Base-by-base conservation (phyloP, 179 eudicot species). In the Heliamphora pulchella region DNA sequence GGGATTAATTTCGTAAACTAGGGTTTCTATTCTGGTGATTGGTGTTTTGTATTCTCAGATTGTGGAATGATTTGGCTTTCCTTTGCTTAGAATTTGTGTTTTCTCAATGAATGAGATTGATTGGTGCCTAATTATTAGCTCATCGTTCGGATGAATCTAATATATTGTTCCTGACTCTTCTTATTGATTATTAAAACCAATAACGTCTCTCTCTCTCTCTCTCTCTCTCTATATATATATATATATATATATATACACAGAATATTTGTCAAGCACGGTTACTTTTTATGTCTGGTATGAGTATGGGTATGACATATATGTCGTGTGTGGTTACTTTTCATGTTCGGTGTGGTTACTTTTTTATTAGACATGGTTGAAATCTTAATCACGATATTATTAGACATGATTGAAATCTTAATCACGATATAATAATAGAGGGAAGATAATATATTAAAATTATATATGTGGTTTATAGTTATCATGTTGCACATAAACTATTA, bases 11-110 rank as follows among this genome's bases (percentile, higher is more conserved):
- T 6, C 15, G 18, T 9, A 5, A n/a, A 54, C 14, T 8, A 68
- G 70, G 83, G 54, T 48, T 81, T 43, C 2, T 8, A 48, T 69
- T 53, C 53, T 18, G 62, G 18, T 76, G 70, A 57, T 66, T 55
- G 18, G 15, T 64, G 71, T 11, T 46, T 57, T 58, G 44, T n/a
- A 22, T 17, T 31, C 20, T 64, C 22, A 58, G 69, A 58, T 22
- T 71, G 68, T 44, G 0, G 39, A 7, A 44, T 18, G 69, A 46
- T 70, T 70, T 70, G 69, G 76, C 11, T n/a, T 43, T 18, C 10
- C 0, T 43, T 79, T 59, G 68, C 57, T 79, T 46, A 46, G 7
- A 44, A 43, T 31, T 0, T 53, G 20, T 66, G 74, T 20, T 1
- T 13, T 65, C 47, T 5, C 39, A 8, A 53, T 41, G 53, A 31